A percentile compares a stretch with the other conserved stretches of the same genome.
These are phyloP conservation scores for Cyberlindnera petersonii DNA, from an alignment of 805 yeast genomes.

Conservation along the genomic window DNA sequence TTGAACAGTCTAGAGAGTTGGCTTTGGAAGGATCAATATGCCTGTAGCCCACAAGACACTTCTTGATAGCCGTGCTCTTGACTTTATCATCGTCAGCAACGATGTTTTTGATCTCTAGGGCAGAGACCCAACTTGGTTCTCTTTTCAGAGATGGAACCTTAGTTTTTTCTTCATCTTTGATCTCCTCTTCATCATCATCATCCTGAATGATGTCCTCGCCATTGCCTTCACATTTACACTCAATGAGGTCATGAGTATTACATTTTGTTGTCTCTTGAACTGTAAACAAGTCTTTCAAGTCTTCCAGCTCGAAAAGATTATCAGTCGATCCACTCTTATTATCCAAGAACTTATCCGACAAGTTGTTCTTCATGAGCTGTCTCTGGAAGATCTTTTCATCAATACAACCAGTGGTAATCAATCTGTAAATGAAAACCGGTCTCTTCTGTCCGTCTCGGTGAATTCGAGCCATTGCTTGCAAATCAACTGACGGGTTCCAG, in stretches of 20 bases:
- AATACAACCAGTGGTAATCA: constrained; percentile 82
- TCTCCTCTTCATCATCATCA: constrained; percentile 23
- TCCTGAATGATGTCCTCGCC: constrained; percentile 36
- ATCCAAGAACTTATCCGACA: constrained; percentile 69
- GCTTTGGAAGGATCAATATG: constrained; percentile 53
- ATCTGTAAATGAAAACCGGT: constrained; percentile 76
- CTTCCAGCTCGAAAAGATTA: constrained; percentile 65
- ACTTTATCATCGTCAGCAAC: constrained; percentile 11
- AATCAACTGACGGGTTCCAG: constrained; percentile 93
- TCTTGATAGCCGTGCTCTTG: constrained; percentile 44
- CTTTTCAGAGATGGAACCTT: constrained; percentile 6
- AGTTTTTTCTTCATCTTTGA: constrained; percentile 18
- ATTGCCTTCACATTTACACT: constrained; percentile 56
- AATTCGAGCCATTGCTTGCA: constrained; percentile 93
- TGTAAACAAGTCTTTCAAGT: constrained; percentile 72
- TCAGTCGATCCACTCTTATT: constrained; percentile 42
- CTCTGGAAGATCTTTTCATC: constrained; percentile 94
- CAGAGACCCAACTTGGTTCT: constrained; percentile 24
- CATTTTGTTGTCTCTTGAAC: constrained; percentile 46
- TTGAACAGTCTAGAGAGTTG: constrained; percentile 12
- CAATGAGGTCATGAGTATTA: constrained; percentile 75
- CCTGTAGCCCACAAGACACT: constrained; percentile 56
- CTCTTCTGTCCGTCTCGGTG: constrained; percentile 89
- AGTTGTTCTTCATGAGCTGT: constrained; percentile 76
- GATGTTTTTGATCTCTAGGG: constrained; percentile 16